Conservation (phyloP, 2,329 filamentous ascomycete species). For the Aulographum hederae region DNA sequence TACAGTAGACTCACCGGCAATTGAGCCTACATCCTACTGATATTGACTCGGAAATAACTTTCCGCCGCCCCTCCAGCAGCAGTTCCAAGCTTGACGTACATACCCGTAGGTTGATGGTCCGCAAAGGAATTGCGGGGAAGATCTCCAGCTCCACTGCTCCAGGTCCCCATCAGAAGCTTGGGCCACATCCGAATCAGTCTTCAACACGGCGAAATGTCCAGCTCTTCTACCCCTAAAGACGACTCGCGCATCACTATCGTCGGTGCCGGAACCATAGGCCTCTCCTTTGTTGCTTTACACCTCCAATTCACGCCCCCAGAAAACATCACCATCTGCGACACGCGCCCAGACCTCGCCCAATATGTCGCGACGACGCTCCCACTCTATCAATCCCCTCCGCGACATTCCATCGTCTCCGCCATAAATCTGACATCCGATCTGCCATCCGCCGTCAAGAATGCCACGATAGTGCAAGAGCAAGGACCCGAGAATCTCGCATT, state of each 20-base stretch:
- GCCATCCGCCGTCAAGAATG: conserved; percentile 23
- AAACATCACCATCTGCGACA: conserved; percentile 31
- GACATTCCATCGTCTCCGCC: conserved; percentile 9
- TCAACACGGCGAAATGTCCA: too few species aligned
- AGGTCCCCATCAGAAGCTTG: too few species aligned
- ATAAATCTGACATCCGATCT: conserved; percentile 21
- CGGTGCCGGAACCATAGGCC: conserved; percentile 32
- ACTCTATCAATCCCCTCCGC: conserved; percentile 17
- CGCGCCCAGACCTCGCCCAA: conserved; percentile 25
- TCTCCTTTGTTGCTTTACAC: conserved; percentile 37
- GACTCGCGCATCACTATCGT: conserved; percentile 21
- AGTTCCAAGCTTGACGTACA: too few species aligned
- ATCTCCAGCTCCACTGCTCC: too few species aligned
- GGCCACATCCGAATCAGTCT: too few species aligned
- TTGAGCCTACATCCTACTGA: too few species aligned
- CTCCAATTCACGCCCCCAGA: conserved; percentile 22
- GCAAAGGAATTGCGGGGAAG: too few species aligned
- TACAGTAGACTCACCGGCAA: too few species aligned
- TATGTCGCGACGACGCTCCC: conserved; percentile 26
- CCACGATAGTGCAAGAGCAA: conserved; percentile 40
- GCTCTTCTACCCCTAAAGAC: too few species aligned
- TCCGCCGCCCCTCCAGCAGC: too few species aligned
- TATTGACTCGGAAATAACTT: too few species aligned
- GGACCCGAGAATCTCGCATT: conserved; percentile 34
- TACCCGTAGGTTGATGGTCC: too few species aligned